A percentile compares a stretch with the other conserved stretches of the same genome.
Evolutionary conservation across 192 early-diverging fungal genomes (phyloP).

Genomic region (Jimgerdemannia flammicorona): DNA sequence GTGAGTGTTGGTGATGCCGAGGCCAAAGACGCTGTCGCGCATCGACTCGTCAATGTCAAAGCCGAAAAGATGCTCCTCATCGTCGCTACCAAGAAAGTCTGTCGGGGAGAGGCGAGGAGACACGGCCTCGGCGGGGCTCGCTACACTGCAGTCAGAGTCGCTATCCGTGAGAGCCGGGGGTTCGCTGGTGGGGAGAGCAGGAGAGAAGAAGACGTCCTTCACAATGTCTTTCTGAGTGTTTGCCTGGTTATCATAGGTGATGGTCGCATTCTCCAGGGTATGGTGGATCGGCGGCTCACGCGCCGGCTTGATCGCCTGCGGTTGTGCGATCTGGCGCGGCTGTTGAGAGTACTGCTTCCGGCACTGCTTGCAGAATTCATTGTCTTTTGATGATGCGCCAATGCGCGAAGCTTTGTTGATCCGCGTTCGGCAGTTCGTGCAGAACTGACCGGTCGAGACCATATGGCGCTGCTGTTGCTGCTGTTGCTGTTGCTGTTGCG

Average conservation of each 20-base stretch:
- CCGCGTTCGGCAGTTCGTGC: not conserved
- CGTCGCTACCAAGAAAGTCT: not conserved
- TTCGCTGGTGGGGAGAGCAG: slow-evolving; percentile 10
- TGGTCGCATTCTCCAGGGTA: slow-evolving; percentile 32
- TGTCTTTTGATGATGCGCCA: not conserved
- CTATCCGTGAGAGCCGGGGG: not conserved
- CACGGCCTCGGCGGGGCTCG: not conserved
- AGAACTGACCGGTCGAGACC: not conserved
- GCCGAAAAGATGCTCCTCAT: not conserved
- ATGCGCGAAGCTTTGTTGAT: not conserved
- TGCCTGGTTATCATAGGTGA: slow-evolving; percentile 22
- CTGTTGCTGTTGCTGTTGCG: not conserved
- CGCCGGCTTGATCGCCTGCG: not conserved
- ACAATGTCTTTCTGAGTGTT: slow-evolving; percentile 22
- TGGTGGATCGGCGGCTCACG: slow-evolving; percentile 25
- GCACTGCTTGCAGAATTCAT: slow-evolving; percentile 15
- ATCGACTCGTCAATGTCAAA: not conserved
- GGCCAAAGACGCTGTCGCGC: not conserved
- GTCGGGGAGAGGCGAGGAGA: not conserved
- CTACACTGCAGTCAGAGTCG: not conserved
- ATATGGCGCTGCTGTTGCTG: not conserved
- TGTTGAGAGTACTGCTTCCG: slow-evolving; percentile 2
- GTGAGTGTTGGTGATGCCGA: not conserved
- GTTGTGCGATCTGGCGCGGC: not conserved
- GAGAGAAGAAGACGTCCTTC: slow-evolving; percentile 39